Evolutionary conservation across 768 basidiomycete species (phyloP).

Genomic region (Mycena vitilis): DNA sequence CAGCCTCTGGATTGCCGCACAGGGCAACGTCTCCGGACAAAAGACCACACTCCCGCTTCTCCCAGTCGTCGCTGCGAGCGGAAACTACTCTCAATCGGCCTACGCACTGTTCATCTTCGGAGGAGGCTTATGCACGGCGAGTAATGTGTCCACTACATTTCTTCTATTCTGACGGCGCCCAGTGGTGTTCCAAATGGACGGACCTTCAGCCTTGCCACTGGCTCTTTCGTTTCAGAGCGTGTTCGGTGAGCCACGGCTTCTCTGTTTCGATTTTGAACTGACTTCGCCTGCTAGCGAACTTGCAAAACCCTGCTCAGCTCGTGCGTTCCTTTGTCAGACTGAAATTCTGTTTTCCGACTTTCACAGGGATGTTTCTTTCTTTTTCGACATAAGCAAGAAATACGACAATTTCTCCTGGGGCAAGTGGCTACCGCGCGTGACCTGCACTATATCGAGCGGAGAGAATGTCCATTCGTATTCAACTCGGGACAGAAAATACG

Average conservation of each 20-base stretch:
- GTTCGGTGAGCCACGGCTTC: not conserved
- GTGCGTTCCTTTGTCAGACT: not conserved
- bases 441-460: not conserved
- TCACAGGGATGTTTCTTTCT: not conserved
- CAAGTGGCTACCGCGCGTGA: conserved; percentile 6
- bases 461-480: not conserved
- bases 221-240: conserved; percentile 6
- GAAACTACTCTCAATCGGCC: conserved; percentile 18
- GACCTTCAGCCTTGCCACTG: not conserved
- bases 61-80: conserved; percentile 13
- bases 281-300: not conserved
- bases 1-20: conserved; percentile 6
- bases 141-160: not conserved
- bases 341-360: not conserved
- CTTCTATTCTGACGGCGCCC: not conserved
- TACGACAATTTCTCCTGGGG: conserved; percentile 8
- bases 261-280: not conserved
- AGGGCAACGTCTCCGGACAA: conserved; percentile 9
- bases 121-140: conserved; percentile 20
- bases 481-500: not conserved
- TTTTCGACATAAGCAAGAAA: not conserved
- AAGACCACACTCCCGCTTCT: conserved; percentile 1
- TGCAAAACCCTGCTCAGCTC: not conserved
- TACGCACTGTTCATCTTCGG: conserved; percentile 26
- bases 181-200: conserved; percentile 26